Evolutionary conservation across 2,329 filamentous ascomycete genomes (phyloP).

Genomic region (Fonsecaea multimorphosa): DNA sequence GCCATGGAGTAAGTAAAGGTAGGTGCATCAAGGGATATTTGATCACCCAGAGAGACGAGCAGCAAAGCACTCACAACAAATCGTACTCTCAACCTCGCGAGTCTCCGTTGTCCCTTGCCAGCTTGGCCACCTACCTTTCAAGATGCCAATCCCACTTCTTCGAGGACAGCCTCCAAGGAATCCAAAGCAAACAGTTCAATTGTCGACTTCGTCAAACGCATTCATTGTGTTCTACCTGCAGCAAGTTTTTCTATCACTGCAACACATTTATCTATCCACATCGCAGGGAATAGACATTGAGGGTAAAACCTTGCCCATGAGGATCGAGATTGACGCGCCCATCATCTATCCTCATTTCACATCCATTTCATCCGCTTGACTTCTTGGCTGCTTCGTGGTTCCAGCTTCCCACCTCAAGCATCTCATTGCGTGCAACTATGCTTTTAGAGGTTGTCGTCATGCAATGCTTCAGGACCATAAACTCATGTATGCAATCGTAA

Average conservation of each 20-base stretch:
- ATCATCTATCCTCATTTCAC: conserved; percentile 14
- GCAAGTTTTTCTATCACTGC: conserved; percentile 8
- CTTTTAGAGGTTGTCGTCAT: conserved; percentile 22
- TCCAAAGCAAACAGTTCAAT: neutral
- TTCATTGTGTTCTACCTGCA: conserved; percentile 22
- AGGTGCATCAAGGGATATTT: neutral
- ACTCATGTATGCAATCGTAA: conserved; percentile 33
- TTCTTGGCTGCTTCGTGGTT: conserved; percentile 17
- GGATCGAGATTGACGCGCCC: conserved; percentile 9
- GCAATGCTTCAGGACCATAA: conserved; percentile 32
- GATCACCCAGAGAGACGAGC: neutral
- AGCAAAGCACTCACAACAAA: neutral
- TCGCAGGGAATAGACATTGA: conserved; percentile 19
- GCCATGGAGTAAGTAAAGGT: neutral
- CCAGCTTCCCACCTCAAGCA: conserved; percentile 17
- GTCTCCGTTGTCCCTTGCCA: neutral
- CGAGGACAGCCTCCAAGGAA: neutral
- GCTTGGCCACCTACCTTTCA: neutral
- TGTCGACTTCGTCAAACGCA: conserved; percentile 6
- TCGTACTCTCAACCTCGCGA: neutral
- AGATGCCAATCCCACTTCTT: too few relatives aligned
- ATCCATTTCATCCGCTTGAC: conserved; percentile 13
- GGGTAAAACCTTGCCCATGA: neutral
- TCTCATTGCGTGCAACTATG: conserved; percentile 17
- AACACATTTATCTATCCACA: conserved; percentile 15